Evolutionary conservation across 805 yeast genomes (phyloP).

Genomic region (Yarrowia phangngaensis): DNA sequence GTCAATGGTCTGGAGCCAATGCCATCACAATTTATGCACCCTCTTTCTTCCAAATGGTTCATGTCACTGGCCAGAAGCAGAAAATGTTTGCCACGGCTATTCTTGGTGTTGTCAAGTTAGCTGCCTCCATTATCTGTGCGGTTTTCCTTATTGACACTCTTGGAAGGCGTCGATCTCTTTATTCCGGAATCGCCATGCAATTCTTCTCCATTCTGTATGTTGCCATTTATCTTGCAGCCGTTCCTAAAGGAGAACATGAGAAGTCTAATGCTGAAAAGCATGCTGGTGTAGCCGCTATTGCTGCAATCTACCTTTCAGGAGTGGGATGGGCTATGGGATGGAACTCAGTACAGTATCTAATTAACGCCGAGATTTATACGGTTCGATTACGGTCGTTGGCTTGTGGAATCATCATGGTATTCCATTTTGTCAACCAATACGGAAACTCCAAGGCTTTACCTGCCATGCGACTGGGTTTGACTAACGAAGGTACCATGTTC

Average conservation of each 20-base stretch:
- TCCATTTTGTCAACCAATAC: constrained; percentile 56
- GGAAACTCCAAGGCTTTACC: constrained; percentile 57
- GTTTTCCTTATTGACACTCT: constrained; percentile 53
- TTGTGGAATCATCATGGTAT: constrained; percentile 50
- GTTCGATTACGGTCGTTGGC: constrained; percentile 49
- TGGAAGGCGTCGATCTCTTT: constrained; percentile 51
- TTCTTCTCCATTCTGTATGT: constrained; percentile 45
- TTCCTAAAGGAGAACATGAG: constrained; percentile 43
- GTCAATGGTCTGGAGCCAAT: constrained; percentile 59
- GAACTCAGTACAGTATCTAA: constrained; percentile 53
- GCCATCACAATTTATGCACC: constrained; percentile 57
- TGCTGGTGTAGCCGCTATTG: constrained; percentile 50
- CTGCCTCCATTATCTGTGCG: constrained; percentile 49
- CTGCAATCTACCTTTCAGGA: constrained; percentile 50
- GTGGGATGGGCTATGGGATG: constrained; percentile 59
- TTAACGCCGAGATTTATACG: constrained; percentile 56
- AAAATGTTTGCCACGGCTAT: constrained; percentile 49
- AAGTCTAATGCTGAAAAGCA: constrained; percentile 39
- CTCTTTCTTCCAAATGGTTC: constrained; percentile 48
- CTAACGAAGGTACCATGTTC: constrained; percentile 50
- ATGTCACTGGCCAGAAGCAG: constrained; percentile 43
- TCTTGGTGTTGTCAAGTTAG: constrained; percentile 52
- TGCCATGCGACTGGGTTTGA: constrained; percentile 47
- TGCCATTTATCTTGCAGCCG: constrained; percentile 44
- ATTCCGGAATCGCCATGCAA: constrained; percentile 49